Percentiles rank a stretch among this genome's conserved stretches.
Evolutionary conservation across 768 basidiomycete species (phyloP).

Genomic region (Russula vinacea): DNA sequence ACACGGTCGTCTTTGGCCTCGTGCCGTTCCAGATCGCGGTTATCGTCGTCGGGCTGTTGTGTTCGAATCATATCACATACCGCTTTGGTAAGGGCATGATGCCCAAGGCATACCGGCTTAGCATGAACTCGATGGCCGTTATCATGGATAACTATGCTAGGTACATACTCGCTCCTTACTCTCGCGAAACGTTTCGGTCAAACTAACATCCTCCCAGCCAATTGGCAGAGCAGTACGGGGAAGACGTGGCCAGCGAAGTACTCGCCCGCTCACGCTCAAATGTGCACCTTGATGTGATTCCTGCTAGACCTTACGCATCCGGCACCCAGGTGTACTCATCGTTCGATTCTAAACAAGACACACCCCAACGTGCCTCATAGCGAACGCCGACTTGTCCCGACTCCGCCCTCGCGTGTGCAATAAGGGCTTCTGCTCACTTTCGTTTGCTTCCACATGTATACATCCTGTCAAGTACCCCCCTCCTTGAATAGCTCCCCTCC

Average conservation of each 20-base stretch:
- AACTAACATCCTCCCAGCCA: slow-evolving; percentile 46
- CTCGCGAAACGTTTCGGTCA: neutral
- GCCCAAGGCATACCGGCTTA: slow-evolving; percentile 77
- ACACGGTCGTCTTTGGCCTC: slow-evolving; percentile 57
- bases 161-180: slow-evolving; percentile 40
- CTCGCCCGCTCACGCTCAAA: slow-evolving; percentile 56
- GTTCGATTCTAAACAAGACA: slow-evolving; percentile 2
- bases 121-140: slow-evolving; percentile 69
- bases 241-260: slow-evolving; percentile 57
- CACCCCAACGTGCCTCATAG: neutral
- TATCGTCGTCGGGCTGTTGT: slow-evolving; percentile 63
- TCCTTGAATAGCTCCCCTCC: neutral
- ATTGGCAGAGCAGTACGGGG: slow-evolving; percentile 71
- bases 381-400: neutral
- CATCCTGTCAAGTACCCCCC: neutral
- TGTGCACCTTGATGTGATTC: slow-evolving; percentile 41
- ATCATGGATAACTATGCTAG: slow-evolving; percentile 84
- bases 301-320: slow-evolving; percentile 34
- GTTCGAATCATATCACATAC: slow-evolving; percentile 82
- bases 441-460: neutral
- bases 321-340: slow-evolving; percentile 1
- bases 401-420: neutral
- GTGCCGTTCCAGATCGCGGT: slow-evolving; percentile 65
- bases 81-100: slow-evolving; percentile 87
- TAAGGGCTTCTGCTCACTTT: neutral